Conservation (phyloP, 2,329 filamentous ascomycete species). For the Immersiporthe knoxdaviesiana region DNA sequence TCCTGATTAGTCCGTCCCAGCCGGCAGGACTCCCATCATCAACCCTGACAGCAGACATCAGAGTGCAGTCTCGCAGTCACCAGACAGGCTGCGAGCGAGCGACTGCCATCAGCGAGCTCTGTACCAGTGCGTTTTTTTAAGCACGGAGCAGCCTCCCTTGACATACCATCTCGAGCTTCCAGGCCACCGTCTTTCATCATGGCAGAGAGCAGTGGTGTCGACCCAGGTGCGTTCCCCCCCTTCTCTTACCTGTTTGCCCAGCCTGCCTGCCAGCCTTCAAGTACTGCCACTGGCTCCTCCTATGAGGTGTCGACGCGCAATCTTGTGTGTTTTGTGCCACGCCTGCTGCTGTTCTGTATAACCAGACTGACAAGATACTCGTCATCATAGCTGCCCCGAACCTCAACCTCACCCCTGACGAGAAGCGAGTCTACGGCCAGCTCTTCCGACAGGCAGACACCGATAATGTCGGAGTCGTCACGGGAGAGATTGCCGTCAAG, state of each 20-base stretch:
- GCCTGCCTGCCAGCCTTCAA: not conserved
- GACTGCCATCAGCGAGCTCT: constrained; percentile 5
- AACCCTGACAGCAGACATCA: not conserved
- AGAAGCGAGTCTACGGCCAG: constrained; percentile 92
- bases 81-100: constrained; percentile 1
- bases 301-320: not conserved
- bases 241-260: not conserved
- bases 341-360: not conserved
- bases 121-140: not conserved
- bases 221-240: constrained; percentile 22
- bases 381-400: constrained; percentile 58
- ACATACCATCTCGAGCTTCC: constrained; percentile 4
- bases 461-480: constrained; percentile 89
- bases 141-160: not conserved
- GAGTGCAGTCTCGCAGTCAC: not conserved
- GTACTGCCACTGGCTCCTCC: not conserved
- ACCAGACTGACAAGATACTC: constrained; percentile 11
- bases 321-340: not conserved
- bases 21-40: not conserved
- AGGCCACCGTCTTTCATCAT: constrained; percentile 13
- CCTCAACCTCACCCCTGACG: constrained; percentile 85
- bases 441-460: constrained; percentile 92
- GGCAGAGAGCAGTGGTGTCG: constrained; percentile 29
- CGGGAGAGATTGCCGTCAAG: constrained; percentile 92
- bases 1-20: constrained; percentile 2